Evolutionary conservation across 441 rosid species (phyloP), one percentile per base, ranked within the genome.

Genomic region (Euphorbia schlechtendalii): DNA sequence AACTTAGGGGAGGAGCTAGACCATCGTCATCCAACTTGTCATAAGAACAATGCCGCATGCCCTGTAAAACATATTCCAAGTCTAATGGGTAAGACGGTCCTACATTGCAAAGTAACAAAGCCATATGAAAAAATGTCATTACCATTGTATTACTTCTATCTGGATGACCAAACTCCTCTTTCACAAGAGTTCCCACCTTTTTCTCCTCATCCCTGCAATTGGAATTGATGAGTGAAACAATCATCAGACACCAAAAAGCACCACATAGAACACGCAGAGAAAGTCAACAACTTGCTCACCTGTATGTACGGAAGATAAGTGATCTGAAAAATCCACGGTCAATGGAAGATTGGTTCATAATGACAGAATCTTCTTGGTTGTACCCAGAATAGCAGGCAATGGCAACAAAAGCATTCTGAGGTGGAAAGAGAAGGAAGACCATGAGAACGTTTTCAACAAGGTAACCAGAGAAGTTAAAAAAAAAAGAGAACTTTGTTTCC

Each of bases 361-460:
- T 94, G 77, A 94, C 98, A 65, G 99, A 94, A 81, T 94, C 98
- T 84, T 94, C 99, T 82, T 91, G 99, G 80, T 94, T 94, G 76
- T 91, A 94, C 48, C 99, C 99, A 70, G 99, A 91, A 68, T 94
- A 94, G 82, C 99, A 94, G 67, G 96, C 81, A 72, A 94, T 91
- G 57, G 98, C 94, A 25, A 91, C 98, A 81, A 91, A 91, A 36
- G 99, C 99, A 83, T 94, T 94, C 99, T 94, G 71, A 61, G 65
- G 63, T 66, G 77, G 59, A 56, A 73, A 63, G 22, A 43, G 6
- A 34, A 63, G 22, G 43, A 34, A 34, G 40, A 34, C 40, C 3
- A 34, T 5, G 36, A 46, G 5, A 32, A 28, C 46, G 28, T 65
- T 55, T 62, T 46, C 30, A 75, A 63, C 30, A 52, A 24, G 24